Percentiles rank a stretch among this genome's conserved stretches.
These are phyloP conservation scores for Candida silvicultrix DNA, from an alignment of 805 yeast species.

Conservation along the genomic window DNA sequence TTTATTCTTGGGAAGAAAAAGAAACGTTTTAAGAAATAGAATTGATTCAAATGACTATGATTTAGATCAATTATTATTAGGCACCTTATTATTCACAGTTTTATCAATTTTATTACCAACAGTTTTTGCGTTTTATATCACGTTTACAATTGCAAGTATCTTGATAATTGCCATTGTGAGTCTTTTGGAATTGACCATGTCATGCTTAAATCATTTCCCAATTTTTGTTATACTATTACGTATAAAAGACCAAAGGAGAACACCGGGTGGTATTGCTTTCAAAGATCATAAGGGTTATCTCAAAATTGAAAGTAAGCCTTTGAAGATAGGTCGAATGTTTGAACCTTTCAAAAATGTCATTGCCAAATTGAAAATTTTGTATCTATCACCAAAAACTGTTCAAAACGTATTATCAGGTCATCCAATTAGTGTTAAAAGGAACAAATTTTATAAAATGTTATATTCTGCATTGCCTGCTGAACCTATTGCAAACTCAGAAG, in stretches of 20 bases:
- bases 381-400: slow-evolving; percentile 35
- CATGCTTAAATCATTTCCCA: slow-evolving; percentile 78
- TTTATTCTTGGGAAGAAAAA: slow-evolving; percentile 84
- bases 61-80: slow-evolving; percentile 79
- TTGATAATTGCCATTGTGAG: slow-evolving; percentile 42
- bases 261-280: slow-evolving; percentile 53
- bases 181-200: slow-evolving; percentile 49
- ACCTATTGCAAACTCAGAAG: slow-evolving; percentile 21
- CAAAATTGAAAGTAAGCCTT: slow-evolving; percentile 36
- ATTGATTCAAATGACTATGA: slow-evolving; percentile 82
- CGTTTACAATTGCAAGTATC: slow-evolving; percentile 60
- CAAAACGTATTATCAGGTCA: slow-evolving; percentile 37
- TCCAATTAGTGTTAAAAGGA: slow-evolving; percentile 38
- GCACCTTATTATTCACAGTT: slow-evolving; percentile 82
- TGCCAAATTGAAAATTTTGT: slow-evolving; percentile 32
- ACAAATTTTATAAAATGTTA: slow-evolving; percentile 40
- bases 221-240: slow-evolving; percentile 75
- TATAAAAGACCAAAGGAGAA: slow-evolving; percentile 67
- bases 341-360: slow-evolving; percentile 38
- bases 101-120: slow-evolving; percentile 80
- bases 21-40: slow-evolving; percentile 76
- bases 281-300: slow-evolving; percentile 14
- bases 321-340: slow-evolving; percentile 39
- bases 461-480: slow-evolving; percentile 46
- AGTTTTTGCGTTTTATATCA: slow-evolving; percentile 72